These are phyloP conservation scores for Paxillus ammoniavirescens DNA, from an alignment of 768 basidiomycete genomes.

Conservation along the genomic window DNA sequence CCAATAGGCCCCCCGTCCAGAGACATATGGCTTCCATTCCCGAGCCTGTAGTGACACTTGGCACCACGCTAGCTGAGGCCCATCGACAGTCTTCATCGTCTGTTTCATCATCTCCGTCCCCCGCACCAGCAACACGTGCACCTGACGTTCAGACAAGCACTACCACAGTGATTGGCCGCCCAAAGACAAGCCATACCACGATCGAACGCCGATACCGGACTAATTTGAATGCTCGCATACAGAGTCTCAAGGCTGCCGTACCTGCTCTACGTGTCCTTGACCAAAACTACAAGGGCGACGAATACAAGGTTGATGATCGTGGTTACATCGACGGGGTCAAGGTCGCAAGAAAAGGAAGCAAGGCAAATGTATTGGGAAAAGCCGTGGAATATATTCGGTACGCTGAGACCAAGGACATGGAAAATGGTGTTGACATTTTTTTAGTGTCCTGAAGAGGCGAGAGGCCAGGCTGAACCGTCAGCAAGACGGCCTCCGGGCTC, in stretches of 20 bases:
- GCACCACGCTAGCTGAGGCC: conserved; percentile 4
- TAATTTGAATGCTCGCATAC: conserved; percentile 84
- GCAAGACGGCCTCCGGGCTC: conserved; percentile 68
- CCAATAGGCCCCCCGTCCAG: conserved; percentile 5
- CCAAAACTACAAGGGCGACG: conserved; percentile 42
- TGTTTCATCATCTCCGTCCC: conserved; percentile 41
- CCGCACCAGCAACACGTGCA: conserved; percentile 30
- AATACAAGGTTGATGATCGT: conserved; percentile 65
- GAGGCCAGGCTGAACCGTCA: conserved; percentile 71
- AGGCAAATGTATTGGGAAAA: conserved; percentile 87
- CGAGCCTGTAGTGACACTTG: conserved; percentile 35
- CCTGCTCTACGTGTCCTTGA: conserved; percentile 82
- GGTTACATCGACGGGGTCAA: conserved; percentile 93
- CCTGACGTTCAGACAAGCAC: conserved; percentile 21
- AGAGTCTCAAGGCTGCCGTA: conserved; percentile 74
- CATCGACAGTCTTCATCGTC: conserved; percentile 26
- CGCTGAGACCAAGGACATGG: conserved; percentile 12
- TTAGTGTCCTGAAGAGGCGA: conserved; percentile 75
- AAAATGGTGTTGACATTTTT: conserved; percentile 4
- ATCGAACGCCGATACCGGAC: conserved; percentile 88
- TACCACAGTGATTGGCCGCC: conserved; percentile 17
- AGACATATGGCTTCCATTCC: conserved; percentile 44
- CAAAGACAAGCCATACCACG: conserved; percentile 87
- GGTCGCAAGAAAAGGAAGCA: conserved; percentile 87
- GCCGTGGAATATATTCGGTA: conserved; percentile 86